phyloP scores from a whole-genome alignment of 2,329 filamentous ascomycete genomes.

The Bisporella sp. region DNA sequence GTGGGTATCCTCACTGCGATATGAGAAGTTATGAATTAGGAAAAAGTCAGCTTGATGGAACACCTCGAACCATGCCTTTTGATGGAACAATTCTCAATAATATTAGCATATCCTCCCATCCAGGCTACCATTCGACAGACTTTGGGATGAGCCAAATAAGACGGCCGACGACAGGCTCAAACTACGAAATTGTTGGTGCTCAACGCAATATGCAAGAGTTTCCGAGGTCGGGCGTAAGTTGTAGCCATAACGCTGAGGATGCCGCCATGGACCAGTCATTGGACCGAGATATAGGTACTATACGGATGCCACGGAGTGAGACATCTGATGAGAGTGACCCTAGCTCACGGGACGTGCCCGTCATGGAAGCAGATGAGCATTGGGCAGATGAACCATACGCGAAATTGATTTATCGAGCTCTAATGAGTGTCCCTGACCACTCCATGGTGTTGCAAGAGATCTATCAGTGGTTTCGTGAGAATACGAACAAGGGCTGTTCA shows the following conservation, averaged over 20 bases:
- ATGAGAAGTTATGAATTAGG: no score
- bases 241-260: slow-evolving; percentile 16
- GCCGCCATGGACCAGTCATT: not conserved
- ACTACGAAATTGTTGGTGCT: slow-evolving; percentile 1
- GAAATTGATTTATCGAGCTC: slow-evolving; percentile 68
- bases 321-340: slow-evolving; percentile 21
- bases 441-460: slow-evolving; percentile 79
- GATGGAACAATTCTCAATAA: no score
- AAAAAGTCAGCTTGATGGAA: no score
- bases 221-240: slow-evolving; percentile 13
- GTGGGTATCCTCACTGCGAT: no score
- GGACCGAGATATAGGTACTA: not conserved
- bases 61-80: not conserved
- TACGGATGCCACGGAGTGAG: slow-evolving; percentile 11
- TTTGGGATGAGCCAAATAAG: no score
- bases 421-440: slow-evolving; percentile 58
- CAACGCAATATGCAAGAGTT: slow-evolving; percentile 11
- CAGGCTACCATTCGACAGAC: no score
- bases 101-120: no score
- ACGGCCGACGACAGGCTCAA: no score
- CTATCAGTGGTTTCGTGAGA: slow-evolving; percentile 80
- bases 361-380: slow-evolving; percentile 22
- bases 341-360: slow-evolving; percentile 20
- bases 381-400: slow-evolving; percentile 64
- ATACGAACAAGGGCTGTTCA: slow-evolving; percentile 66